Percentiles rank a stretch among this genome's conserved stretches.
Conservation (phyloP, 768 basidiomycete genomes). For the Boletus rubescentipes region DNA sequence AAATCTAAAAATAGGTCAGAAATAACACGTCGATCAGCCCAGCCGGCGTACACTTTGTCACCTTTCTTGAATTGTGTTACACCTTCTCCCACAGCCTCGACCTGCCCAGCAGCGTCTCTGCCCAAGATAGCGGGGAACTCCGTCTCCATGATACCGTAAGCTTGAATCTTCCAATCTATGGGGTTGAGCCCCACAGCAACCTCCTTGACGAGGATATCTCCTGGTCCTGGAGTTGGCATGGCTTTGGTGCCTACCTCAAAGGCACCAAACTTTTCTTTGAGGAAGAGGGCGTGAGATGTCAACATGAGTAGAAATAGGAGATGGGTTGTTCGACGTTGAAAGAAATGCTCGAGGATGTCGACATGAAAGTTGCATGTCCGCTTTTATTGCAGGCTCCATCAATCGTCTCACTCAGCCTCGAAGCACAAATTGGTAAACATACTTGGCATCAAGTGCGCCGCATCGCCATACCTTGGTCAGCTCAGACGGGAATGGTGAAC, state of each 20-base stretch:
- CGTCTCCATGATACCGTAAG: neutral
- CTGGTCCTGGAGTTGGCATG: conserved; percentile 34
- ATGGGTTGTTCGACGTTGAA: neutral
- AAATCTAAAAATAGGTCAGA: conserved; percentile 15
- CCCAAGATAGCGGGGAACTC: conserved; percentile 40
- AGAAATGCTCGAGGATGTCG: neutral
- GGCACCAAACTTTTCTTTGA: conserved; percentile 18
- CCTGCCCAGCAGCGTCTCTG: conserved; percentile 38
- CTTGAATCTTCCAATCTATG: conserved; percentile 36
- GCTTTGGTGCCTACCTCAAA: conserved; percentile 13
- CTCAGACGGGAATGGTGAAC: neutral
- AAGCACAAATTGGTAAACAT: neutral
- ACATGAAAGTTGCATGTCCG: neutral
- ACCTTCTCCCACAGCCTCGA: conserved; percentile 37
- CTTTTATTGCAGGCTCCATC: neutral
- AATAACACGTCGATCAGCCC: neutral
- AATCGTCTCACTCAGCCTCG: neutral
- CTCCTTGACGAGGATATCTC: conserved; percentile 45
- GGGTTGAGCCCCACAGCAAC: conserved; percentile 45
- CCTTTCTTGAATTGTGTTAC: conserved; percentile 40
- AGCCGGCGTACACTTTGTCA: conserved; percentile 20
- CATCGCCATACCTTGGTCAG: neutral
- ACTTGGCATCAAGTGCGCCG: neutral
- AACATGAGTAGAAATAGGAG: conserved; percentile 2
- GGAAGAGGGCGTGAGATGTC: conserved; percentile 15